Evolutionary conservation across 2,329 filamentous ascomycete species (phyloP), one percentile per base, ranked within the genome.

Genomic region (Venturia pyrina): DNA sequence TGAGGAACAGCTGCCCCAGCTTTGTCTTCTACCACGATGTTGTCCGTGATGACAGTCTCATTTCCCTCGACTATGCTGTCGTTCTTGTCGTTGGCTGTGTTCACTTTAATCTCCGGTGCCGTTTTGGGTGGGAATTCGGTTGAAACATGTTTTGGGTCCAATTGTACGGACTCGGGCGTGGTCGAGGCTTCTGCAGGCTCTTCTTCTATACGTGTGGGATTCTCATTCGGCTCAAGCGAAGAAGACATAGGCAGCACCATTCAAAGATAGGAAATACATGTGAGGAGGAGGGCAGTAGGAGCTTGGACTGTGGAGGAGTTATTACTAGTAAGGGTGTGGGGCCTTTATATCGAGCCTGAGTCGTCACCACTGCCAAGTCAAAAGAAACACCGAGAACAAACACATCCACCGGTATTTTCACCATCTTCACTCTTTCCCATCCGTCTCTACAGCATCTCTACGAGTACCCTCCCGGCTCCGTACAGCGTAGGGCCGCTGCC

Each of bases 221-320:
- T 34, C 34, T 43, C 41, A 15, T 37, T 17, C 37, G 44, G 44
- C 32, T 64, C 43, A 64, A 56, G 62, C 62, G 48, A 48, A 64
- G 62, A 64, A 50, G 64, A 65, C 50, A 65, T 61, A 56, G 50
- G 56, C 37, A 56, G 24, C 40, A 43, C 43, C 50, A 17, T 34
- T 53, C 34, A 65, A 11, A 21, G 17, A n/a, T 46, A 46, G 40
- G 43, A 48, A 41, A 43, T 41, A 13, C 63, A 62, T 50, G 44
- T 19, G 24, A 19, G 19, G n/a, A 40, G 65, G 17, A 53, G 7
- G 3, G 8, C 11, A 53, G 48, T 21, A 48, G 44, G 21, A 53
- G 48, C 48, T 53, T 59, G 53, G 53, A 59, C 53, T 34, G 32
- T 59, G 5, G 50, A n/a, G 50, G 11, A n/a, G 24, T 32, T 56